These are phyloP conservation scores for Pseudozyma hubeiensis DNA, from an alignment of 1,284 basidiomycete species.

Conservation along the genomic window DNA sequence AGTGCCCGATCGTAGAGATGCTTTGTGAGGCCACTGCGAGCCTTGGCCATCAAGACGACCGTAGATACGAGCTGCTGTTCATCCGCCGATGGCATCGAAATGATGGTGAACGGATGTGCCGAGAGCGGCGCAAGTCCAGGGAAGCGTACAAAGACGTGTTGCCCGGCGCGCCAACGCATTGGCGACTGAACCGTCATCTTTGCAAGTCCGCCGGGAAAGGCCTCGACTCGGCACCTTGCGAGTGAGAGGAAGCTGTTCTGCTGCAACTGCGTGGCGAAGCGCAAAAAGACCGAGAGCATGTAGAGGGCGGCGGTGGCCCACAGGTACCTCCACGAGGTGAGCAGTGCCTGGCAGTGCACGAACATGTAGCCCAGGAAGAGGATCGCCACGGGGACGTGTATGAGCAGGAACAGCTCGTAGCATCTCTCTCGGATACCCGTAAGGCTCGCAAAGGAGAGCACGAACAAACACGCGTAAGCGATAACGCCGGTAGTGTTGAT, in stretches of 20 bases:
- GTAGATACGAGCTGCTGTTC: slow-evolving; percentile 36
- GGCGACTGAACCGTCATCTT: slow-evolving; percentile 52
- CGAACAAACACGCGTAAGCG: slow-evolving; percentile 50
- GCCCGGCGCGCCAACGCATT: slow-evolving; percentile 59
- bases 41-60: slow-evolving; percentile 49
- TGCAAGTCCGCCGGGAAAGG: slow-evolving; percentile 35
- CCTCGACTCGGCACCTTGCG: slow-evolving; percentile 29
- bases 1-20: slow-evolving; percentile 22
- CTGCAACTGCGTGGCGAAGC: slow-evolving; percentile 26
- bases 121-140: slow-evolving; percentile 48
- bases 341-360: slow-evolving; percentile 48
- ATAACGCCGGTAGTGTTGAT: slow-evolving; percentile 59
- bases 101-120: slow-evolving; percentile 63
- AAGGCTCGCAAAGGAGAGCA: slow-evolving; percentile 55
- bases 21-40: slow-evolving; percentile 44
- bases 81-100: slow-evolving; percentile 49
- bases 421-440: slow-evolving; percentile 51
- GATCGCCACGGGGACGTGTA: slow-evolving; percentile 56
- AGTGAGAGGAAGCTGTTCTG: slow-evolving; percentile 42
- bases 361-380: slow-evolving; percentile 60
- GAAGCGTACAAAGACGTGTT: slow-evolving; percentile 63
- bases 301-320: slow-evolving; percentile 51
- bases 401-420: slow-evolving; percentile 65
- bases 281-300: slow-evolving; percentile 50
- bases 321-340: slow-evolving; percentile 50